Conservation (phyloP, 352 stramenopile species). For the Phytophthora aleatoria region DNA sequence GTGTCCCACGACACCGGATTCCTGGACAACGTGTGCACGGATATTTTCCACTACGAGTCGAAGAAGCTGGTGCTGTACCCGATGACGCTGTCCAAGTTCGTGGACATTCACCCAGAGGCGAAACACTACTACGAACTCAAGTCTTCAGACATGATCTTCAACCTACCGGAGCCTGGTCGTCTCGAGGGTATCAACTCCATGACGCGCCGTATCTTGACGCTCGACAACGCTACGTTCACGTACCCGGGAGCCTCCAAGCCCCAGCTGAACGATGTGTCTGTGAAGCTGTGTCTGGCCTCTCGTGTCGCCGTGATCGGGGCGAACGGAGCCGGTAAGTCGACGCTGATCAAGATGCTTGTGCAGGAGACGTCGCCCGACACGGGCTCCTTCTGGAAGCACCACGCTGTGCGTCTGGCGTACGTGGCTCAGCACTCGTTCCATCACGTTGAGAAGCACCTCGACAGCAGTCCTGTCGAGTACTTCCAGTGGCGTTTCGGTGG, state of each 20-base stretch:
- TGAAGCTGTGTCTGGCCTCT: conserved; percentile 95
- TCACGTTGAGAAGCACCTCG: conserved; percentile 96
- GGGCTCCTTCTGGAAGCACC: conserved; percentile 82
- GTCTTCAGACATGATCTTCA: conserved; percentile 82
- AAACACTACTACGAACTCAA: conserved; percentile 95
- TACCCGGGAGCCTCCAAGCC: conserved; percentile 87
- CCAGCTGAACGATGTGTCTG: conserved; percentile 92
- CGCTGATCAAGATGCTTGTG: conserved; percentile 96
- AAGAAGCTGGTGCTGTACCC: conserved; percentile 96
- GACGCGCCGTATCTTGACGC: conserved; percentile 92
- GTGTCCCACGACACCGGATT: conserved; percentile 98
- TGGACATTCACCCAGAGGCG: conserved; percentile 89
- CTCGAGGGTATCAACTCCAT: conserved; percentile 92
- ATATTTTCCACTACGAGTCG: conserved; percentile 96
- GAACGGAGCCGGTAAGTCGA: conserved; percentile 98
- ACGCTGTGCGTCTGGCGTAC: conserved; percentile 95
- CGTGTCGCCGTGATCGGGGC: conserved; percentile 96
- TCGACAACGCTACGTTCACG: conserved; percentile 88
- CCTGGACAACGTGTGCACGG: conserved; percentile 96
- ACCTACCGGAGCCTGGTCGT: conserved; percentile 88
- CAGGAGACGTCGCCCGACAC: conserved; percentile 79
- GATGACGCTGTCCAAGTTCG: conserved; percentile 89
- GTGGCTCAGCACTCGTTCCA: conserved; percentile 98
- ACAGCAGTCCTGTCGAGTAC: conserved; percentile 96
- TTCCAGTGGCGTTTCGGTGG: conserved; percentile 97